phyloP scores from a whole-genome alignment of 108 stramenopile genomes.

The Mayamaea pseudoterrestris region DNA sequence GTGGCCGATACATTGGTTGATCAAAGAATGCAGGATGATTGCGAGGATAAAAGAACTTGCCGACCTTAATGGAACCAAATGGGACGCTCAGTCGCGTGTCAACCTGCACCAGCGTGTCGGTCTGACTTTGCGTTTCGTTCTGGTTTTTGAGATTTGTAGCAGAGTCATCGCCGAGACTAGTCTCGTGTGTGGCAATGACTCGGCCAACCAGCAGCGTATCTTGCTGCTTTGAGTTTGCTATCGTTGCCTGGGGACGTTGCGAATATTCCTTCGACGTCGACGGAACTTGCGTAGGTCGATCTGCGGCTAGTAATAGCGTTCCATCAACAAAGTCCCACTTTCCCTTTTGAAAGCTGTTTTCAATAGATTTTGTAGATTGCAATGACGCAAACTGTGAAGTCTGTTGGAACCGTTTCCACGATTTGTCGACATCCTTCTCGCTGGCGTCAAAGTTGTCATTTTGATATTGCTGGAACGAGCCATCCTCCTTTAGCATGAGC shows the following conservation, averaged over 20 bases:
- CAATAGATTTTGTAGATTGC: slow-evolving; percentile 11
- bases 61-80: slow-evolving; percentile 55
- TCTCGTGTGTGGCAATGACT: slow-evolving; percentile 28
- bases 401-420: slow-evolving; percentile 1
- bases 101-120: slow-evolving; percentile 11
- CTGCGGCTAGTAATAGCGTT: slow-evolving; percentile 66
- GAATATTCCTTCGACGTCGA: slow-evolving; percentile 9
- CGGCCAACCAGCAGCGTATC: slow-evolving; percentile 65
- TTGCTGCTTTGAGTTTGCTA: slow-evolving; percentile 4
- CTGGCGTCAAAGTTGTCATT: too few relatives aligned
- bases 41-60: slow-evolving; percentile 68
- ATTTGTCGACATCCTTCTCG: slow-evolving; percentile 3
- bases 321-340: slow-evolving; percentile 69
- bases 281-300: slow-evolving; percentile 42
- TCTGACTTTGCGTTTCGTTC: background rate
- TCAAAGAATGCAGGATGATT: slow-evolving; percentile 73
- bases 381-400: background rate
- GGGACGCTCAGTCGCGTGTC: slow-evolving; percentile 69
- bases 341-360: slow-evolving; percentile 34
- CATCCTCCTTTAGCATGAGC: slow-evolving; percentile 71
- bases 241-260: background rate
- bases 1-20: slow-evolving; percentile 52
- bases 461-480: slow-evolving; percentile 53
- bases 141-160: background rate
- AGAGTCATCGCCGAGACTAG: background rate